Conservation (phyloP, 2,329 filamentous ascomycete species). For the Aureobasidium sp. region DNA sequence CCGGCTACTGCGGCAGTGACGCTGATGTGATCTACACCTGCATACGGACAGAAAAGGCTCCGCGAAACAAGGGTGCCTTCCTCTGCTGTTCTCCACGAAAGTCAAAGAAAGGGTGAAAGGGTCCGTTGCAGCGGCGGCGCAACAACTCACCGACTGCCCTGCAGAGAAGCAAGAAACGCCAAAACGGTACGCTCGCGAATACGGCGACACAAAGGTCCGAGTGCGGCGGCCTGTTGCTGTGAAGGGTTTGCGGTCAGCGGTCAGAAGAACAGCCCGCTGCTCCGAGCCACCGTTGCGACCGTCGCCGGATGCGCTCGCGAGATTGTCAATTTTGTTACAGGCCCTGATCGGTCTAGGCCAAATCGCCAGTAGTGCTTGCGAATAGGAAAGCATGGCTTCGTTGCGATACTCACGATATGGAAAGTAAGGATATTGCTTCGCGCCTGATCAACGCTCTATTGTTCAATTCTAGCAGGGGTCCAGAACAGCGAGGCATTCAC, state of each 20-base stretch:
- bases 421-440: not conserved
- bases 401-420: not conserved
- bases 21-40: conserved; percentile 7
- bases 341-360: not conserved
- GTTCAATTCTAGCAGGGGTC: not conserved
- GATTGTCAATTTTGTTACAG: conserved; percentile 5
- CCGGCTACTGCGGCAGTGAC: conserved; percentile 5
- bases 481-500: not conserved
- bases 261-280: not conserved
- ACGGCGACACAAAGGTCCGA: conserved; percentile 5
- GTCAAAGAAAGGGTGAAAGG: not conserved
- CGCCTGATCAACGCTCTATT: not conserved
- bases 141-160: not conserved
- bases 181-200: not conserved
- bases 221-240: not conserved
- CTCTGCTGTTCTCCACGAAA: not conserved
- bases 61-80: not conserved
- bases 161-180: not conserved
- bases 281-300: conserved; percentile 4
- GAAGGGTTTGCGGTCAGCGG: not conserved
- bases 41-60: not conserved
- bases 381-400: not conserved
- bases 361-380: not conserved
- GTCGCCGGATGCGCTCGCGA: conserved; percentile 2
- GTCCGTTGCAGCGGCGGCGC: not conserved